Percentiles rank a stretch among this genome's conserved stretches.
These are phyloP conservation scores for Rhodotorula babjevae DNA, from an alignment of 768 basidiomycete species.

Conservation along the genomic window DNA sequence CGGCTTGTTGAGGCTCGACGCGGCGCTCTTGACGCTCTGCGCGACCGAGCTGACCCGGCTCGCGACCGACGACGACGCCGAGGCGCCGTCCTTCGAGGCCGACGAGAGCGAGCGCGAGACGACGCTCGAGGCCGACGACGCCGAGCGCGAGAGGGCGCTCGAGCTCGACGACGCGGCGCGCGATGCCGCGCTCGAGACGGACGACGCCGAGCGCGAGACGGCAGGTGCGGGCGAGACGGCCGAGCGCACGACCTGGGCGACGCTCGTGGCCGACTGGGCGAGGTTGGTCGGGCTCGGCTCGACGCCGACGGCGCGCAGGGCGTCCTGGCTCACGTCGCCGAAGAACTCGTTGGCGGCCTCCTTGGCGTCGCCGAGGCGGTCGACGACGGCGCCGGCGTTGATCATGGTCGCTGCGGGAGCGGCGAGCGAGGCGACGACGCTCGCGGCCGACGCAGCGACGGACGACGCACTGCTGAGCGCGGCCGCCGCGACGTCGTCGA, in stretches of 20 bases:
- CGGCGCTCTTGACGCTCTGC: not conserved
- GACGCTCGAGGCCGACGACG: not conserved
- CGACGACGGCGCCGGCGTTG: constrained; percentile 1
- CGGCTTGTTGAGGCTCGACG: constrained; percentile 3
- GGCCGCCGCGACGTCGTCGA: not conserved
- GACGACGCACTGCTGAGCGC: not conserved
- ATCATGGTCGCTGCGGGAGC: constrained; percentile 7
- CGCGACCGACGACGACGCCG: not conserved
- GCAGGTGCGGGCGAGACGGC: not conserved
- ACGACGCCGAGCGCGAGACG: too few relatives aligned
- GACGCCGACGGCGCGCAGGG: constrained; percentile 3
- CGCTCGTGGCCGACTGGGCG: constrained; percentile 4
- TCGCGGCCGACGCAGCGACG: constrained; percentile 7
- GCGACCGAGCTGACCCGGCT: not conserved
- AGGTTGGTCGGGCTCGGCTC: constrained; percentile 15
- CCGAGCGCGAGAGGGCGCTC: not conserved
- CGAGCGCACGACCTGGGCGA: not conserved
- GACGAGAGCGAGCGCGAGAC: not conserved
- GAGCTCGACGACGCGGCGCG: not conserved
- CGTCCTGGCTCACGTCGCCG: constrained; percentile 20
- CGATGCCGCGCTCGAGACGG: not conserved
- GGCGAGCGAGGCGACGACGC: constrained; percentile 13
- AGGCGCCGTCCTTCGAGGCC: not conserved
- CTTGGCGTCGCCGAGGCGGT: not conserved
- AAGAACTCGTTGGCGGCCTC: constrained; percentile 1